Base-by-base conservation (phyloP, 2,329 filamentous ascomycete species). In the Neobulgaria alba region DNA sequence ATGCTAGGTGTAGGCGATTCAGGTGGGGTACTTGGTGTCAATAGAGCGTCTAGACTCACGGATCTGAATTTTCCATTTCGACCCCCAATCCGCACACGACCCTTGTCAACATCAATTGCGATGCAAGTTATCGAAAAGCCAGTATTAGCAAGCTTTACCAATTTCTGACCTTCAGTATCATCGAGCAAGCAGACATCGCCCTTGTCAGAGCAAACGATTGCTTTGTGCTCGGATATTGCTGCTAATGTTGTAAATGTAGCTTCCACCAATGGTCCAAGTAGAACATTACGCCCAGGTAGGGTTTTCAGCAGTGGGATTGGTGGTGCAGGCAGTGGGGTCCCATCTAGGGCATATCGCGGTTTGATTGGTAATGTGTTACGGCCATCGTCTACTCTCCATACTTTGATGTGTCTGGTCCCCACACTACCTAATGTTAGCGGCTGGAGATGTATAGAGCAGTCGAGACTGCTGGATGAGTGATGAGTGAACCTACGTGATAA, bases 101-200 rank as follows among this genome's bases (percentile, higher is more conserved):
- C 57, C 20, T 53, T 46, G 36, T 61, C 50, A 23, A 52, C 42
- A 41, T 65, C 58, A 17, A 63, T 48, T n/a, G 63, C 58, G 18
- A 64, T 47, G 42, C 62, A 65, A 12, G 58, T 61, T n/a, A 64
- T 57, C 8, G 69, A 60, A 56, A 90, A 90, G 1, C 75, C 78
- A 23, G 82, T 67, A 33, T 77, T 73, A 29, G 79, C 71, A 23
- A 87, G 69, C 43, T 79, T 77, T 32, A 71, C 68, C 35, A 95
- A 67, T 51, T 78, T 85, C 61, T 84, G 82, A 47, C 79, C 75
- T 47, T 79, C 80, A 38, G 75, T 78, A 21, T 73, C 75, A 50
- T 94, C 85, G 48, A 95, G 84, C 20, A 94, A 67, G 61, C 90
- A 96, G n/a, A 98, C 69, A 56, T 93, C 83, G 19, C 92, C 92